Conservation (phyloP, 2,329 filamentous ascomycete species). For the Diaporthe destruens region DNA sequence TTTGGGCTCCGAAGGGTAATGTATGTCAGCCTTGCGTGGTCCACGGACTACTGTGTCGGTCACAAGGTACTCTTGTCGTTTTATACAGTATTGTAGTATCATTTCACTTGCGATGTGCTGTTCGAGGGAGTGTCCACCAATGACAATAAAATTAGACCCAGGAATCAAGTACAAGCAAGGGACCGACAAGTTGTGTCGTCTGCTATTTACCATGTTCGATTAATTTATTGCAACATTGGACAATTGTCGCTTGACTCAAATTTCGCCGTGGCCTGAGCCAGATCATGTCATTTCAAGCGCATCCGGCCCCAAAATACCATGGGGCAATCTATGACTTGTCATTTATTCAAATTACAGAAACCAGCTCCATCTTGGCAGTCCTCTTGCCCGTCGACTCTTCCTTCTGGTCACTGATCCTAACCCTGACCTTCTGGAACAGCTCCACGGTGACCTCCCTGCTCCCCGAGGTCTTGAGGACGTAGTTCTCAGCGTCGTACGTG, state of each 20-base stretch:
- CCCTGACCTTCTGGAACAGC: conserved; percentile 91
- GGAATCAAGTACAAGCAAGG: no score
- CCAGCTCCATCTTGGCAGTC: conserved; percentile 82
- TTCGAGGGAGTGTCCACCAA: no score
- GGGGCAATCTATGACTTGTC: neutral
- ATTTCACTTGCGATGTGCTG: neutral
- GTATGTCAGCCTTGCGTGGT: neutral
- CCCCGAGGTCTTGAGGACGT: conserved; percentile 75
- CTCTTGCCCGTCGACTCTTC: conserved; percentile 97
- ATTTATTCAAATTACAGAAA: conserved; percentile 50
- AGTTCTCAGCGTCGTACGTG: conserved; percentile 87
- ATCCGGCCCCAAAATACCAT: neutral
- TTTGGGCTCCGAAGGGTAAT: no score
- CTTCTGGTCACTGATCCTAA: conserved; percentile 91
- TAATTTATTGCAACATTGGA: neutral
- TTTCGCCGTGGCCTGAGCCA: neutral
- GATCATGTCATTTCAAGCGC: no score
- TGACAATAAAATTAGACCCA: neutral
- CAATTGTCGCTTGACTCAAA: neutral
- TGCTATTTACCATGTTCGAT: neutral
- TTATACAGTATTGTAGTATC: neutral
- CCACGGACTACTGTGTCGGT: no score
- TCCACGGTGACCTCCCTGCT: conserved; percentile 74
- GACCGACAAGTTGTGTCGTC: neutral
- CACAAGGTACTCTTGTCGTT: neutral